A percentile compares a stretch with the other conserved stretches of the same genome.
phyloP scores from a whole-genome alignment of 2,329 filamentous ascomycete species.

The Nemania bipapillata region DNA sequence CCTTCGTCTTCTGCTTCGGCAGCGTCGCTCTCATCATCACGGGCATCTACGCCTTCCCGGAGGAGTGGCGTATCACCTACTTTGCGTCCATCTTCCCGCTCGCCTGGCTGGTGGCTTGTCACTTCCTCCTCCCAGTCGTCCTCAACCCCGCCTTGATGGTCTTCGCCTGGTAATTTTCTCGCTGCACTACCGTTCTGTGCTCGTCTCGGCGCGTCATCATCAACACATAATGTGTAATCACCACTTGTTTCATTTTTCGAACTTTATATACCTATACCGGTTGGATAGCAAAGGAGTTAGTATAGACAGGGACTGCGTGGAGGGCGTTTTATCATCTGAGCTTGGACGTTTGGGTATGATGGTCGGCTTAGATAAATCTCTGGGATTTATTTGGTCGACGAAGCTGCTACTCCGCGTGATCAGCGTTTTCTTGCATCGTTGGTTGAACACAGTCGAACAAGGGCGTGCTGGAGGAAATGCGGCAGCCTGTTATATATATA shows the following conservation, averaged over 20 bases:
- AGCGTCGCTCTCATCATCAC: conserved; percentile 49
- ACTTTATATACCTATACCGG: conserved; percentile 22
- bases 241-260: conserved; percentile 10
- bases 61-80: conserved; percentile 64
- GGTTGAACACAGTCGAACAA: conserved; percentile 4
- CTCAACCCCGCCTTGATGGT: conserved; percentile 73
- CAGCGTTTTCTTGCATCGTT: neutral
- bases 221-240: conserved; percentile 34
- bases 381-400: conserved; percentile 6
- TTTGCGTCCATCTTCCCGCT: conserved; percentile 71
- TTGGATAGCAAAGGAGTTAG: conserved; percentile 33
- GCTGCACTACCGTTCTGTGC: neutral
- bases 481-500: conserved; percentile 22
- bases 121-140: conserved; percentile 68
- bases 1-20: conserved; percentile 47
- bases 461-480: conserved; percentile 16
- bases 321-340: conserved; percentile 17
- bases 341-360: conserved; percentile 15
- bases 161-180: conserved; percentile 63
- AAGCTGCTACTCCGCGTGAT: neutral
- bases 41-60: conserved; percentile 48
- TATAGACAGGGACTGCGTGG: conserved; percentile 26
- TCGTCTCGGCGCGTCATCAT: neutral
- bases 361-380: conserved; percentile 16
- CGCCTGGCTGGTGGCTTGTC: conserved; percentile 61